Evolutionary conservation across 2,329 filamentous ascomycete species (phyloP).

Genomic region (Trichophyton benhamiae): DNA sequence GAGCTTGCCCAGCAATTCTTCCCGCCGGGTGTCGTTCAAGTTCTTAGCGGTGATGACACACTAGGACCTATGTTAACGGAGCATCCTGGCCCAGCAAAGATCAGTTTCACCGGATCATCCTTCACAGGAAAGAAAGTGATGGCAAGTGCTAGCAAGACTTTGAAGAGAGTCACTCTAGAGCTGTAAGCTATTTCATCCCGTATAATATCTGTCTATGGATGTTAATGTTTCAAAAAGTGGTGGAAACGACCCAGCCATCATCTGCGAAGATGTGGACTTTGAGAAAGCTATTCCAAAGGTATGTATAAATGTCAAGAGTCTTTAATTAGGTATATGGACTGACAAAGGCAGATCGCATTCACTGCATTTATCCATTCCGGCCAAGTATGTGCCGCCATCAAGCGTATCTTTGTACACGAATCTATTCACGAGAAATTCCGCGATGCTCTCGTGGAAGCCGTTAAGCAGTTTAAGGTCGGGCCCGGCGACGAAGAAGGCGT

Average conservation of each 20-base stretch:
- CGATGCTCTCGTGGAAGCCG: conserved; percentile 34
- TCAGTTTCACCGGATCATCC: conserved; percentile 48
- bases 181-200: conserved; percentile 15
- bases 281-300: conserved; percentile 32
- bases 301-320: not conserved
- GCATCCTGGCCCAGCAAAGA: conserved; percentile 45
- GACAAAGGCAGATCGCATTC: conserved; percentile 28
- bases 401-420: conserved; percentile 51
- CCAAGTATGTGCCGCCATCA: conserved; percentile 44
- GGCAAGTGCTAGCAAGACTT: conserved; percentile 37
- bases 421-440: conserved; percentile 47
- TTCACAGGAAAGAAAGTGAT: conserved; percentile 40
- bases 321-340: not conserved
- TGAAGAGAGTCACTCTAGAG: conserved; percentile 45
- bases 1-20: conserved; percentile 40
- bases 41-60: conserved; percentile 42
- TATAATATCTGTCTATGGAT: not conserved
- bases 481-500: conserved; percentile 31
- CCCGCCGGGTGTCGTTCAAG: conserved; percentile 46
- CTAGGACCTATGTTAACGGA: conserved; percentile 43
- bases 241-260: conserved; percentile 45
- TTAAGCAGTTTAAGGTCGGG: conserved; percentile 32
- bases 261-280: conserved; percentile 43
- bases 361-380: conserved; percentile 43
- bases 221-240: conserved; percentile 22